A percentile compares a stretch with the other conserved stretches of the same genome.
These are phyloP conservation scores for Mrakia frigida DNA, from an alignment of 768 basidiomycete species.

Conservation along the genomic window DNA sequence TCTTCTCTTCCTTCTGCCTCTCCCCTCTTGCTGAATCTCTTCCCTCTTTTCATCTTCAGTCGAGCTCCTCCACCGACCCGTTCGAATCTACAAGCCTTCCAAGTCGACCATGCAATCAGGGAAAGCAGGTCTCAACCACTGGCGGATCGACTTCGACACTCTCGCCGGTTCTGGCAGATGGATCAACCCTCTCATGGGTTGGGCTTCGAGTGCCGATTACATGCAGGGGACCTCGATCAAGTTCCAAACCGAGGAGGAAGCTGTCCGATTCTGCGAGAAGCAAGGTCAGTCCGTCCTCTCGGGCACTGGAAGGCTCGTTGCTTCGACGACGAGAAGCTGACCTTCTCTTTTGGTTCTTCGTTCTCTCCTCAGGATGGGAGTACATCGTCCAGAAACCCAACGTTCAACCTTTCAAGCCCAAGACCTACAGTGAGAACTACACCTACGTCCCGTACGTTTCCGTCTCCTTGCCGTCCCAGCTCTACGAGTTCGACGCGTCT, in stretches of 20 bases:
- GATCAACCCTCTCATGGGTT: slow-evolving; percentile 99
- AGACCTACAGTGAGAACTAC: slow-evolving; percentile 89
- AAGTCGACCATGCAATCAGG: slow-evolving; percentile 95
- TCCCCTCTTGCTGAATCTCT: neutral
- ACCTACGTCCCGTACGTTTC: slow-evolving; percentile 54
- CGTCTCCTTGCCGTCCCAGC: neutral
- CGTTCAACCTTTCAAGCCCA: slow-evolving; percentile 66
- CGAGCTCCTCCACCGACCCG: slow-evolving; percentile 77
- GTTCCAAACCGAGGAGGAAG: slow-evolving; percentile 83
- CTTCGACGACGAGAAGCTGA: slow-evolving; percentile 13
- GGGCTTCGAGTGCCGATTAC: slow-evolving; percentile 83
- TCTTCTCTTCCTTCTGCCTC: neutral
- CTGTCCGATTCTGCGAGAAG: slow-evolving; percentile 84
- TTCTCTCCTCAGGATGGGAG: slow-evolving; percentile 55
- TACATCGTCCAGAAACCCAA: slow-evolving; percentile 69
- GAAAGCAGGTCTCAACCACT: slow-evolving; percentile 72
- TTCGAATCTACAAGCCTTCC: slow-evolving; percentile 88
- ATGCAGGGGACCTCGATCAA: slow-evolving; percentile 82
- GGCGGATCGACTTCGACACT: slow-evolving; percentile 92
- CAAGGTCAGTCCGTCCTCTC: slow-evolving; percentile 58
- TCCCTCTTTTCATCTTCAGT: slow-evolving; percentile 40
- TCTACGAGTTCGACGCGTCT: neutral
- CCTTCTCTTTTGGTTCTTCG: neutral
- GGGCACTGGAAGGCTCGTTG: neutral
- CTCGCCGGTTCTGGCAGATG: slow-evolving; percentile 84